Conservation (phyloP, 768 basidiomycete species). For the Tulasnella sp. region DNA sequence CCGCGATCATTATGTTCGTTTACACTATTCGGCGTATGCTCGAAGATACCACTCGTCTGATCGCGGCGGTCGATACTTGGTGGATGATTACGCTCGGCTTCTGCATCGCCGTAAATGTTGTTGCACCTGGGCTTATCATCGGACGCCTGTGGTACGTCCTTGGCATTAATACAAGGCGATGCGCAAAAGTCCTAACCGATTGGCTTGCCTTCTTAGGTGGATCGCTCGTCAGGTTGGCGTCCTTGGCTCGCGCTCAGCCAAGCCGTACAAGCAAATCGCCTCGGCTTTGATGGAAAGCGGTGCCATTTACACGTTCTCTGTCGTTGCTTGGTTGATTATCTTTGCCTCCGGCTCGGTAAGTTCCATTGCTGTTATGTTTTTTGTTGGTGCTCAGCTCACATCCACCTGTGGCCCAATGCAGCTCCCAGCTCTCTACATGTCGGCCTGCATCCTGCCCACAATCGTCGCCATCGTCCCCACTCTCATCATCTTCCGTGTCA, state of each 20-base stretch:
- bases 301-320: slow-evolving; percentile 16
- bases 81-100: slow-evolving; percentile 26
- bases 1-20: slow-evolving; percentile 21
- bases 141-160: slow-evolving; percentile 23
- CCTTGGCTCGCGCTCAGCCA: slow-evolving; percentile 4
- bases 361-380: background rate
- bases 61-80: slow-evolving; percentile 23
- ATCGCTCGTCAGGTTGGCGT: slow-evolving; percentile 16
- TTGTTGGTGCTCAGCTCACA: background rate
- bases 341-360: slow-evolving; percentile 27
- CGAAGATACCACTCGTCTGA: background rate
- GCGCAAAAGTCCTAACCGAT: background rate
- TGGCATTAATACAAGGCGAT: background rate
- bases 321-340: slow-evolving; percentile 27
- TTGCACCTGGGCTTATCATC: slow-evolving; percentile 22
- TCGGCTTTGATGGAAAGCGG: slow-evolving; percentile 25
- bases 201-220: background rate
- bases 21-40: slow-evolving; percentile 19
- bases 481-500: slow-evolving; percentile 24
- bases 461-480: slow-evolving; percentile 27
- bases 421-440: slow-evolving; percentile 26
- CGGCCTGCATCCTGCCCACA: slow-evolving; percentile 25
- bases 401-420: background rate
- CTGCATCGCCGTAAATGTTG: slow-evolving; percentile 24
- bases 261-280: slow-evolving; percentile 26